These are phyloP conservation scores for Ploettnerulaceae sp. DNA, from an alignment of 2,329 filamentous ascomycete species.

Conservation along the genomic window DNA sequence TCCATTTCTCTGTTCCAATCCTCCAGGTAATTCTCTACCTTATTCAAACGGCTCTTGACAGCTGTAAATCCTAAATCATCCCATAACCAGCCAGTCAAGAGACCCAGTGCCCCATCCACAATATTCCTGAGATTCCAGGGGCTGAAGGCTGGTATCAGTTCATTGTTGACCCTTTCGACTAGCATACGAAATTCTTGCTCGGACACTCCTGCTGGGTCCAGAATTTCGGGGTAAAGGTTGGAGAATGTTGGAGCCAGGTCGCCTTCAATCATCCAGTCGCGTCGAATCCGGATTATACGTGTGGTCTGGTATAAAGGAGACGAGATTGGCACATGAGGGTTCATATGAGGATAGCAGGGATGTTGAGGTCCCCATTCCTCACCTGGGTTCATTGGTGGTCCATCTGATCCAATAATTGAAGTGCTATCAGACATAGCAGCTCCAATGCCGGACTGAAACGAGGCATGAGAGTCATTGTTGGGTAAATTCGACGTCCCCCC, in stretches of 20 bases:
- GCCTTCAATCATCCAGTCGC: constrained; percentile 87
- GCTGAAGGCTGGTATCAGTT: constrained; percentile 72
- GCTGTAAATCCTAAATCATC: constrained; percentile 79
- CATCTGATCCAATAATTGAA: constrained; percentile 32
- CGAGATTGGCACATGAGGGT: constrained; percentile 78
- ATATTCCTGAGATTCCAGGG: constrained; percentile 74
- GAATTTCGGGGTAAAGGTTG: constrained; percentile 92
- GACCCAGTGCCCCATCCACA: constrained; percentile 71
- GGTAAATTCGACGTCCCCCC: constrained; percentile 25
- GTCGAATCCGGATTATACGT: constrained; percentile 82
- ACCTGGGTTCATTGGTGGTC: constrained; percentile 51
- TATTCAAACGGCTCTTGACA: constrained; percentile 65
- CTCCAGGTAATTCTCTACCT: constrained; percentile 76
- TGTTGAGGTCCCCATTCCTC: constrained; percentile 88
- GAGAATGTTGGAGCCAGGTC: constrained; percentile 91
- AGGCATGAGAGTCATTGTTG: constrained; percentile 26
- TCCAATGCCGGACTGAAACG: constrained; percentile 29
- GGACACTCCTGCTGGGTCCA: constrained; percentile 74
- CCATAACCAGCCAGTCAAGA: constrained; percentile 90
- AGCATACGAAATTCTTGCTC: constrained; percentile 84
- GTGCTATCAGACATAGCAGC: constrained; percentile 34
- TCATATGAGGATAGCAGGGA: constrained; percentile 89
- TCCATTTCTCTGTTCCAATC: constrained; percentile 77
- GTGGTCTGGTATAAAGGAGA: constrained; percentile 73
- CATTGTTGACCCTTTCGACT: constrained; percentile 75